phyloP scores from a whole-genome alignment of 352 stramenopile species.

The Phytophthora crassamura region DNA sequence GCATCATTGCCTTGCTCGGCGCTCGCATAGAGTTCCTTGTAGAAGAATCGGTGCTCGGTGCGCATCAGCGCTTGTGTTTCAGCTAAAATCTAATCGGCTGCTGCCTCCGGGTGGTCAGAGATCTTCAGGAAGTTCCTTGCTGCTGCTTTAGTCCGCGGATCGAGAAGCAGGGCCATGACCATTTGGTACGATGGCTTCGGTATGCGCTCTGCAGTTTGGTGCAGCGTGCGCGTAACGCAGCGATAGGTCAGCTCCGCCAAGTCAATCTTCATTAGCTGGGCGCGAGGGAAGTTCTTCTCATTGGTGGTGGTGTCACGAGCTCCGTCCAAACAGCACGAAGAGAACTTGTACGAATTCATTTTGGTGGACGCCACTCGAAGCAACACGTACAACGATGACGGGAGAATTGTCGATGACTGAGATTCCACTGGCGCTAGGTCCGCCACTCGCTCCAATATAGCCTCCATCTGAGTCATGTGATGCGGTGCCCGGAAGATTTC shows the following conservation, averaged over 20 bases:
- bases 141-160: background rate
- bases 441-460: no score
- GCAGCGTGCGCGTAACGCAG: background rate
- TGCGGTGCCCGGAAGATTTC: no score
- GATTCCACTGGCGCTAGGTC: no score
- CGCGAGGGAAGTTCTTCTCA: conserved; percentile 1
- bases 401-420: no score
- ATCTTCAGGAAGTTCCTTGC: background rate
- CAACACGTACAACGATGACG: no score
- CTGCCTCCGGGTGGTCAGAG: background rate
- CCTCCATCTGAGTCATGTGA: no score
- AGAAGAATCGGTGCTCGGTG: background rate
- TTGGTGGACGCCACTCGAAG: no score
- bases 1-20: no score
- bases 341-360: no score
- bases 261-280: background rate
- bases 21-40: no score
- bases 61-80: background rate
- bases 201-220: background rate
- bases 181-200: background rate
- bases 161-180: background rate
- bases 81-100: background rate
- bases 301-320: no score
- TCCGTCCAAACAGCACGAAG: no score
- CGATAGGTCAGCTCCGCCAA: background rate